phyloP scores from a whole-genome alignment of 2,329 filamentous ascomycete species.

The Corinectria fuckeliana region DNA sequence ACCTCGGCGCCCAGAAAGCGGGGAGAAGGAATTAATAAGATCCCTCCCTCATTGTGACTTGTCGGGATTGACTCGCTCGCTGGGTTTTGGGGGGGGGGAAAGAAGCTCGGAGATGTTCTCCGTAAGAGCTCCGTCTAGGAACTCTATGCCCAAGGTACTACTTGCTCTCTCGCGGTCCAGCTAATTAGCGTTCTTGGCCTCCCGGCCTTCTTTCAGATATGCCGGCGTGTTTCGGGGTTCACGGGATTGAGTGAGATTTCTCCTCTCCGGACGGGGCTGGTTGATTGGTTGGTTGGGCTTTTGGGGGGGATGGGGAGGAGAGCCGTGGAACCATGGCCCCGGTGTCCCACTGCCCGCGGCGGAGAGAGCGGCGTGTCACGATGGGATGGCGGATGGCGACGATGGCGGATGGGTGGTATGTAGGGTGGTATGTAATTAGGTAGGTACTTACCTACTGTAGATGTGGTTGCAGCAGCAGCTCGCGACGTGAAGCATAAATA shows the following conservation, averaged over 20 bases:
- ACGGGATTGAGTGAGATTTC: constrained; percentile 36
- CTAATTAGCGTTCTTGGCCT: neutral
- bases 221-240: constrained; percentile 37
- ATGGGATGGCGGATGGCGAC: no score
- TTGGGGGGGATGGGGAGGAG: no score
- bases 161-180: no score
- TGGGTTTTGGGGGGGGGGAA: neutral
- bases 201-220: constrained; percentile 22
- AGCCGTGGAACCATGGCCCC: no score
- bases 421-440: no score
- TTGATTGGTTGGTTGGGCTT: neutral
- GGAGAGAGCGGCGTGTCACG: no score
- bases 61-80: neutral
- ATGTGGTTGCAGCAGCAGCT: no score
- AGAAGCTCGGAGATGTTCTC: neutral
- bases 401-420: constrained; percentile 1
- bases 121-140: no score
- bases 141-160: no score
- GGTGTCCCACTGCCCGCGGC: no score
- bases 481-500: constrained; percentile 38
- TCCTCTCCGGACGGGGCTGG: neutral
- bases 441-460: no score
- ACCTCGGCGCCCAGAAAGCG: neutral
- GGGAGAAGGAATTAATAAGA: neutral
- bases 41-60: no score